Evolutionary conservation across 331 rosid genomes (phyloP).

Genomic region (Phaseolus coccineus): DNA sequence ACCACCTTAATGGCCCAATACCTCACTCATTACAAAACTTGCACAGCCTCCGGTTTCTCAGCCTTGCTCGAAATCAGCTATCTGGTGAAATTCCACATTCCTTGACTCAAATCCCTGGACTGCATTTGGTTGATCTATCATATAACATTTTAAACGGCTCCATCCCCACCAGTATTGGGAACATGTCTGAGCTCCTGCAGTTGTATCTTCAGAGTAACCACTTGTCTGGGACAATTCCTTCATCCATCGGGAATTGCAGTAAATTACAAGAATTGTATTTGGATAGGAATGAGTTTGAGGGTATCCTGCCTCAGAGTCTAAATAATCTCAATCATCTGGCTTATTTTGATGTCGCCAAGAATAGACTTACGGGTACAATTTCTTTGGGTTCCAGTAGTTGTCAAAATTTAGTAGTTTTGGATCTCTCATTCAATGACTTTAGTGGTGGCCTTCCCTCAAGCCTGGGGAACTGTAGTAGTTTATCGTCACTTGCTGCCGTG

Average conservation of each 20-base stretch:
- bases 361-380: slow-evolving; percentile 70
- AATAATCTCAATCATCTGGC: slow-evolving; percentile 55
- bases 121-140: slow-evolving; percentile 52
- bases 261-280: slow-evolving; percentile 52
- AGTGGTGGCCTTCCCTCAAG: slow-evolving; percentile 67
- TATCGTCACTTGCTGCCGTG: slow-evolving; percentile 48
- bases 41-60: slow-evolving; percentile 44
- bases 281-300: slow-evolving; percentile 54
- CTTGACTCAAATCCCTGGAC: slow-evolving; percentile 55
- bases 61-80: slow-evolving; percentile 50
- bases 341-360: slow-evolving; percentile 40
- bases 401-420: slow-evolving; percentile 52
- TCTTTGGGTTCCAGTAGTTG: slow-evolving; percentile 60
- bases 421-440: slow-evolving; percentile 62
- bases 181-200: slow-evolving; percentile 47
- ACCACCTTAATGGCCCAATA: slow-evolving; percentile 56
- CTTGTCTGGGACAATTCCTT: slow-evolving; percentile 67
- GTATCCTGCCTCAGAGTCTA: slow-evolving; percentile 63
- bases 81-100: slow-evolving; percentile 60
- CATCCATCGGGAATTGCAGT: slow-evolving; percentile 69
- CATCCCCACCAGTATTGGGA: slow-evolving; percentile 66
- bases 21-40: slow-evolving; percentile 56
- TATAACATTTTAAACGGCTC: slow-evolving; percentile 58
- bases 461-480: slow-evolving; percentile 71
- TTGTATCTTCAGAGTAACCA: slow-evolving; percentile 52